Evolutionary conservation across 108 stramenopile species (phyloP), one percentile per base, ranked within the genome.

Genomic region (Cylindrotheca fusiformis): DNA sequence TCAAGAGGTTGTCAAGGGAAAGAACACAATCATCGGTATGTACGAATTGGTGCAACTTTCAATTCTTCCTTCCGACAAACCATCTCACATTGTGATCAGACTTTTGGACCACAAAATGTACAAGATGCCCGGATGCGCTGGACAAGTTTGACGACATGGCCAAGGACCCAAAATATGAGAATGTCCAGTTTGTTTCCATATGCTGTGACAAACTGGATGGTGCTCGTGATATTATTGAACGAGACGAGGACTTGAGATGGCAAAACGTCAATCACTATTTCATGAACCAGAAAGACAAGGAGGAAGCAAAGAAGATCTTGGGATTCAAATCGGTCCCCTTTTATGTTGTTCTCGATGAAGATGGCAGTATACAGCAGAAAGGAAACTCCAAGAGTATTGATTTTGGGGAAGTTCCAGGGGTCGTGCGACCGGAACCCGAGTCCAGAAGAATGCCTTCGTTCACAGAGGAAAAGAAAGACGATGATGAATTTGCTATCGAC

Each of bases 61-160:
- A 8, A 10, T 22, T 22, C 52, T 58, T 67, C 56, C 19, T 67
- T 52, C 66, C 66, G 56, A 57, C 56, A 10, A 59, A 23, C 5
- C n/a, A 51, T 51, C 18, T 22, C 50, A 17, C 50, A 51, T 5
- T 21, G 21, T 5, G n/a, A 21, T 22, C 62, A 93, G 90, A 94
- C 75, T 91, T 94, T 74, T 94, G 93, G 93, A 94, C 93, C 29
- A 94, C 93, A 28, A 78, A 77, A 76, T 94, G 90, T 47, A 90
- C 87, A 2, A 58, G 75, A 23, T 94, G 93, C 67, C 93, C 93
- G 0, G 83, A 68, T 55, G 93, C 93, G 8, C 71, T 94, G 48
- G 87, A 94, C 55, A 78, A 85, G 52, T 72, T 90, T 24, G 63
- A 88, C 47, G 44, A 60, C 25, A 78, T 86, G 56, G 84, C 89